These are phyloP conservation scores for Corrigiola litoralis DNA, from an alignment of 179 eudicot species.

Conservation along the genomic window DNA sequence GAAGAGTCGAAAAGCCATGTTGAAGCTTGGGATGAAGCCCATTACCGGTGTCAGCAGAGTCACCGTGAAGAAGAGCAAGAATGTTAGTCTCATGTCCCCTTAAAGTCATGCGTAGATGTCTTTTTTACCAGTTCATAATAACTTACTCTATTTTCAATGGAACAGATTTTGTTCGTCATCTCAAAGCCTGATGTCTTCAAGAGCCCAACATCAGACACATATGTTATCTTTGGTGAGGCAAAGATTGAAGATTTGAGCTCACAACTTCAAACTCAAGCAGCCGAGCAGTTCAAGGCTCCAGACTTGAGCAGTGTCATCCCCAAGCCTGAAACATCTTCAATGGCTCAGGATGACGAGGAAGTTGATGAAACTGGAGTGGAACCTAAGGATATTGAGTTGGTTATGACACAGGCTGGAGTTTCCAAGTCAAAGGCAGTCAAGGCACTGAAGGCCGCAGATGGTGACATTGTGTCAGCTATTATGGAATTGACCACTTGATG, in stretches of 20 bases:
- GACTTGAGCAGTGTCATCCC: constrained; percentile 45
- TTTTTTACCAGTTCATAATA: not conserved
- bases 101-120: not conserved
- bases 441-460: constrained; percentile 60
- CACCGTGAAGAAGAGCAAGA: constrained; percentile 79
- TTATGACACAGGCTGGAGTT: constrained; percentile 86
- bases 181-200: constrained; percentile 83
- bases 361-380: constrained; percentile 69
- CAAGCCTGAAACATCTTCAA: constrained; percentile 55
- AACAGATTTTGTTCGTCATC: constrained; percentile 68
- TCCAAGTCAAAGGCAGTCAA: constrained; percentile 58
- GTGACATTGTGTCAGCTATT: constrained; percentile 83
- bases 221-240: constrained; percentile 74
- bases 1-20: constrained; percentile 81
- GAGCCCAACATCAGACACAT: constrained; percentile 78
- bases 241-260: constrained; percentile 84
- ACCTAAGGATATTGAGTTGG: constrained; percentile 76
- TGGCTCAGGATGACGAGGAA: constrained; percentile 67
- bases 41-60: constrained; percentile 69
- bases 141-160: not conserved
- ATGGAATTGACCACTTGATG: constrained; percentile 67
- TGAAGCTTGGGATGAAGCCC: constrained; percentile 75
- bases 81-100: constrained; percentile 30
- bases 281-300: constrained; percentile 78
- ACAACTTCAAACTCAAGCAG: constrained; percentile 74